Conservation (phyloP, 345 rosid genomes). For the Eucalyptus sp. region DNA sequence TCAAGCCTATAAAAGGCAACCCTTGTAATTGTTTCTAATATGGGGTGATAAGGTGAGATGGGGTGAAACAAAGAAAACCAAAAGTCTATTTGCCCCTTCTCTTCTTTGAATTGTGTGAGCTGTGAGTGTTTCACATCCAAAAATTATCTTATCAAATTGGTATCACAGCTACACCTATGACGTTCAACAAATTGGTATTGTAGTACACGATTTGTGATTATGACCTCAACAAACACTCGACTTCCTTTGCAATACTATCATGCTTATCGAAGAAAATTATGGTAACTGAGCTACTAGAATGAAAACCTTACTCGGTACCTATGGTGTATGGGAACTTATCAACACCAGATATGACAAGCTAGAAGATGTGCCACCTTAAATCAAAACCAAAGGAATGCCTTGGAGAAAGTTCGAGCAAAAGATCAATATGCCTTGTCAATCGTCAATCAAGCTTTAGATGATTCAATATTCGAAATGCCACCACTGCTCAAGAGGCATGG, state of each 20-base stretch:
- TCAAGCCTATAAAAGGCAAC: not conserved
- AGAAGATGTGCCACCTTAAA: not conserved
- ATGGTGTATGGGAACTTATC: not conserved
- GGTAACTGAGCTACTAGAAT: not conserved
- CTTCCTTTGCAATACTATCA: not conserved
- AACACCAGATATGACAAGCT: not conserved
- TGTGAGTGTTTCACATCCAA: too few species aligned
- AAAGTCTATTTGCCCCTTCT: not conserved
- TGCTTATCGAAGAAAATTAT: not conserved
- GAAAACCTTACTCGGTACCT: accelerated
- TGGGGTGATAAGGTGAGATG: not conserved
- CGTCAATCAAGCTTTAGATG: not conserved
- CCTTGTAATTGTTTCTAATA: not conserved
- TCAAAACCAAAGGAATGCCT: not conserved
- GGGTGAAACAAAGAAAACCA: not conserved
- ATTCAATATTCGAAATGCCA: not conserved
- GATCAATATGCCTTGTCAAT: not conserved
- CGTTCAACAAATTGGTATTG: not conserved
- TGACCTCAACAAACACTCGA: not conserved
- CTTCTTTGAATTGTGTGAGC: not conserved
- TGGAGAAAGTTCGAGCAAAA: not conserved
- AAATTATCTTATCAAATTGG: not conserved
- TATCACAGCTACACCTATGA: not conserved
- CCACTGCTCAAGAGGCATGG: not conserved
- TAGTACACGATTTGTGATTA: not conserved